Evolutionary conservation across 1,139 yeast species (phyloP), one percentile per base, ranked within the genome.

Genomic region (Taphrina flavorubra): DNA sequence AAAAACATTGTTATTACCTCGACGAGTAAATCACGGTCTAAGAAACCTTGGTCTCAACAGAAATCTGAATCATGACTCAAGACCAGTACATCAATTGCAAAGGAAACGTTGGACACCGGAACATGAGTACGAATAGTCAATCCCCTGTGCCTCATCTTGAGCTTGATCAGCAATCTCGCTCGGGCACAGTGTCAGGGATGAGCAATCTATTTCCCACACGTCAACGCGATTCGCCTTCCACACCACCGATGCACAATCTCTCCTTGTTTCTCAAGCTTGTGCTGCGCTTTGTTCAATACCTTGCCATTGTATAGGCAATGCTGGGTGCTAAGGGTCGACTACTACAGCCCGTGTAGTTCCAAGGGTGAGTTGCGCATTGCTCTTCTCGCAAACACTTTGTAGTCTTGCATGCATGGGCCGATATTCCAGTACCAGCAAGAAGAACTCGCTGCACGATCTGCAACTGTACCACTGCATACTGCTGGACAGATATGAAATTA

Each of bases 401-500:
- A 20, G 10, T 49, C 18, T 44, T n/a, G 36, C 53, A 49, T 49
- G 53, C 36, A 49, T 49, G 53, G 36, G 36, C n/a, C 10, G 53
- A 20, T 34, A 49, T 14, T 20, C 36, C n/a, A 14, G n/a, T 10
- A 74, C 88, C 92, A 42, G 82, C 81, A 73, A 86, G 90, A 42
- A 83, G 77, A 20, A 88, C 81, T 0, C 91, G 85, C 62, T 88
- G 78, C 72, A 92, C 80, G 75, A 66, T 78, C 36, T 56, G 25
- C 36, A 20, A 2, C 59, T 62, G 51, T 39, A 83, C 10, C 56
- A 56, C 20, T 49, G 51, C 56, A 31, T 37, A 31, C 58, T 68
- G 44, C 51, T 53, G 2, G 64, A 64, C 18, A 42, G 58, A 16
- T 70, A 64, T 39, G 68, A 68, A 14, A 56, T 68, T 13, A 25